Percentiles rank a stretch among this genome's conserved stretches.
These are phyloP conservation scores for Gonapodya prolifera DNA, from an alignment of 192 early-diverging fungal species.

Conservation along the genomic window DNA sequence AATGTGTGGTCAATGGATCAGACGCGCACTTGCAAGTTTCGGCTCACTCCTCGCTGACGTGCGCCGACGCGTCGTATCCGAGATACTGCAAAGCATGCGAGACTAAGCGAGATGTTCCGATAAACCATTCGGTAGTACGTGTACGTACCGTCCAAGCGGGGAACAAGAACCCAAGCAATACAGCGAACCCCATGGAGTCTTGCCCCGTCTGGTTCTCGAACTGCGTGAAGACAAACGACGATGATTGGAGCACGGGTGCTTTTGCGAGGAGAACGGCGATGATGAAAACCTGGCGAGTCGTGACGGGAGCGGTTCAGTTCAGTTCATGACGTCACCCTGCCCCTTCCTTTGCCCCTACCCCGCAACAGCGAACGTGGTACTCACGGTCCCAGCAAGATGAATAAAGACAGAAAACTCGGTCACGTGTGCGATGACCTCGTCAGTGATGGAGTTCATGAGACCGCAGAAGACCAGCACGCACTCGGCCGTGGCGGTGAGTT, in stretches of 20 bases:
- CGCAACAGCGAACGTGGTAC: too few relatives aligned
- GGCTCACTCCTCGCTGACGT: not conserved
- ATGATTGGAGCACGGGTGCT: not conserved
- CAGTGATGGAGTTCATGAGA: not conserved
- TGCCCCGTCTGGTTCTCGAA: not conserved
- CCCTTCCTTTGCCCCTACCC: too few relatives aligned
- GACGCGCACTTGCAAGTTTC: too few relatives aligned
- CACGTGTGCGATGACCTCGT: not conserved
- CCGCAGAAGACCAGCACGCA: not conserved
- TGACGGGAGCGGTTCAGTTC: too few relatives aligned
- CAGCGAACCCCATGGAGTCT: not conserved
- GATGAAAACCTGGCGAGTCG: too few relatives aligned
- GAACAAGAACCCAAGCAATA: not conserved
- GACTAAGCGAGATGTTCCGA: too few relatives aligned
- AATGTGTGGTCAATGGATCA: too few relatives aligned
- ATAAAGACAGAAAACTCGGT: not conserved
- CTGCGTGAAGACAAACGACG: not conserved
- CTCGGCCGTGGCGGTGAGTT: not conserved
- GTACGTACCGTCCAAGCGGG: not conserved
- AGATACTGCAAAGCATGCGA: too few relatives aligned
- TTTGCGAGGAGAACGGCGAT: not conserved
- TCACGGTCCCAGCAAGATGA: not conserved
- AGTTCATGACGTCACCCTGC: too few relatives aligned
- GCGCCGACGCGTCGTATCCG: not conserved
- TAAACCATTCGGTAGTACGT: too few relatives aligned